phyloP scores from a whole-genome alignment of 495 filamentous ascomycete species.

The Xylaria intraflava region DNA sequence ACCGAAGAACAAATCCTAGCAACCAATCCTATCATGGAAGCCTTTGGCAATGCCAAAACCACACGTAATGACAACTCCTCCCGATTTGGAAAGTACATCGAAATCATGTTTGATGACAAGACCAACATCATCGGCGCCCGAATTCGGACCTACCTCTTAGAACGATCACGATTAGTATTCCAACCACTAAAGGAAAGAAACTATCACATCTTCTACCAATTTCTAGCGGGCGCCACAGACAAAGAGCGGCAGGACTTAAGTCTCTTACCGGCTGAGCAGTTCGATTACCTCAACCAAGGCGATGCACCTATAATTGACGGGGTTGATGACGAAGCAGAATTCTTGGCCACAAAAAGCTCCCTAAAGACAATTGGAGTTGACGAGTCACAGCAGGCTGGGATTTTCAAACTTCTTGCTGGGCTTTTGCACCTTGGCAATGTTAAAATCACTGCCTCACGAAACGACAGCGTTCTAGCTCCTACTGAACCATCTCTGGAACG shows the following conservation, averaged over 20 bases:
- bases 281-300: conserved; percentile 94
- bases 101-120: conserved; percentile 95
- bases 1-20: conserved; percentile 97
- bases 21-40: conserved; percentile 99
- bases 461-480: conserved; percentile 74
- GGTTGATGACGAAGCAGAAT: conserved; percentile 93
- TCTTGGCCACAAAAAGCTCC: conserved; percentile 77
- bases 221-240: conserved; percentile 89
- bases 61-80: conserved; percentile 99
- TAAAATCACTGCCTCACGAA: conserved; percentile 84
- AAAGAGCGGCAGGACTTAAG: conserved; percentile 70
- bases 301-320: conserved; percentile 85
- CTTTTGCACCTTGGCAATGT: conserved; percentile 93
- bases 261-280: conserved; percentile 77
- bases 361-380: conserved; percentile 82
- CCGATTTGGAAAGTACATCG: conserved; percentile 98
- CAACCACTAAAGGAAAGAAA: conserved; percentile 96
- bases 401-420: conserved; percentile 88
- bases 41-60: conserved; percentile 98
- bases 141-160: conserved; percentile 91
- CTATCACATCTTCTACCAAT: conserved; percentile 99
- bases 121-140: conserved; percentile 97
- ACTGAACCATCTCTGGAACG: conserved; percentile 73
- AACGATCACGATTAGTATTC: conserved; percentile 95
- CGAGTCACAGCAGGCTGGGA: conserved; percentile 64